Evolutionary conservation across 2,329 filamentous ascomycete species (phyloP).

Genomic region (Ascochyta rabiei): DNA sequence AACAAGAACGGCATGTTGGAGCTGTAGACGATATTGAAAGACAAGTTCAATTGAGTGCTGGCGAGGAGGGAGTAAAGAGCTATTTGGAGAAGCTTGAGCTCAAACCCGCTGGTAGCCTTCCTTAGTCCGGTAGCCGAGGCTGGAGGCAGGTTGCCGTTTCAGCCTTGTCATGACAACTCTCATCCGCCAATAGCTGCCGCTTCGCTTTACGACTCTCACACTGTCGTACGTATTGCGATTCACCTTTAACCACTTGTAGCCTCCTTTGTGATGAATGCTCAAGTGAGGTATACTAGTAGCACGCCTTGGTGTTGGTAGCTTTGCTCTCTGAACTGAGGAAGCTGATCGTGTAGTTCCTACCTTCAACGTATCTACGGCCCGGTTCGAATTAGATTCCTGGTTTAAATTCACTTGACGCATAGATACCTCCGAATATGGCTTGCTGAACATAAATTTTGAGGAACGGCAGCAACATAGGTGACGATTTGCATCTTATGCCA

Average conservation of each 20-base stretch:
- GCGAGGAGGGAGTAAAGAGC: background rate
- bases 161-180: background rate
- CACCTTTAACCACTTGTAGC: too few species aligned
- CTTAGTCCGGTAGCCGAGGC: background rate
- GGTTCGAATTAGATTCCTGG: constrained; percentile 20
- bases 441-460: constrained; percentile 22
- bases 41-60: background rate
- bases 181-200: background rate
- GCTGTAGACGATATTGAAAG: background rate
- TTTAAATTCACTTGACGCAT: constrained; percentile 24
- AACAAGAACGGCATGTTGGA: constrained; percentile 32
- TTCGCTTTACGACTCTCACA: background rate
- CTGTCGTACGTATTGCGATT: too few species aligned
- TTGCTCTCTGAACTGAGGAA: constrained; percentile 25
- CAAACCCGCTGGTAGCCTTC: background rate
- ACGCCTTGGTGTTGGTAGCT: constrained; percentile 6
- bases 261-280: too few species aligned
- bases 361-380: constrained; percentile 2
- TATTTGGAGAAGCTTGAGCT: background rate
- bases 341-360: constrained; percentile 22
- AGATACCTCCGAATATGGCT: constrained; percentile 25
- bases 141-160: background rate
- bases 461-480: constrained; percentile 24
- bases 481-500: constrained; percentile 14
- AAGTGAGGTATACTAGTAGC: too few species aligned